These are phyloP conservation scores for Hyaloscypha bicolor DNA, from an alignment of 495 filamentous ascomycete species.

Conservation along the genomic window DNA sequence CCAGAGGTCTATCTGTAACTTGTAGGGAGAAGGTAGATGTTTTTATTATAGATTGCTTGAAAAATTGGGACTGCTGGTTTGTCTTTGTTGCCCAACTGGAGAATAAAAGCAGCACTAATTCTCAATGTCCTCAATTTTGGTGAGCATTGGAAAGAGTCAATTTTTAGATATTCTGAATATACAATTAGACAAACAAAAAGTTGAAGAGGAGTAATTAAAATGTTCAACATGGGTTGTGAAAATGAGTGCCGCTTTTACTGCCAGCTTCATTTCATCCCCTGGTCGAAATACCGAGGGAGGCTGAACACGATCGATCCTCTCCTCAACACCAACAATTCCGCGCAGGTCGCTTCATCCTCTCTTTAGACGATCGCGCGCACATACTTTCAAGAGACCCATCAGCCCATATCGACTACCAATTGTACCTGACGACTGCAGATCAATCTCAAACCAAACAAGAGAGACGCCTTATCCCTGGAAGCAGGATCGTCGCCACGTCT, in stretches of 20 bases:
- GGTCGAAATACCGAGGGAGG: slow-evolving; percentile 1
- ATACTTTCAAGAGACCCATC: not conserved
- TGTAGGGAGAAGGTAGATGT: too few relatives aligned
- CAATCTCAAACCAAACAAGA: slow-evolving; percentile 8
- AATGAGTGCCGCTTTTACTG: not conserved
- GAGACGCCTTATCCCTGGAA: not conserved
- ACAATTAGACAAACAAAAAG: too few relatives aligned
- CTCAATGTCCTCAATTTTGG: too few relatives aligned
- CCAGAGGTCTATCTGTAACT: too few relatives aligned
- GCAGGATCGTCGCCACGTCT: slow-evolving; percentile 1
- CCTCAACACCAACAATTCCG: not conserved
- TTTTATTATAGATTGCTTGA: too few relatives aligned
- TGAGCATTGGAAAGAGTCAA: too few relatives aligned
- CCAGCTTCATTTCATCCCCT: not conserved
- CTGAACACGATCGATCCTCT: slow-evolving; percentile 3
- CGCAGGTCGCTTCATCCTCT: slow-evolving; percentile 9
- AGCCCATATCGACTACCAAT: not conserved
- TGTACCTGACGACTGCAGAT: not conserved
- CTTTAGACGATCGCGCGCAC: not conserved
- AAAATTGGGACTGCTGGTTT: too few relatives aligned
- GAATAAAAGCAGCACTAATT: too few relatives aligned
- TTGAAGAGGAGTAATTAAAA: too few relatives aligned
- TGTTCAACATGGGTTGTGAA: too few relatives aligned
- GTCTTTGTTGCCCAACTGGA: too few relatives aligned
- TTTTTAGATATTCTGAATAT: too few relatives aligned